Conservation (phyloP, 257 asterid species). For the Avicennia marina region DNA sequence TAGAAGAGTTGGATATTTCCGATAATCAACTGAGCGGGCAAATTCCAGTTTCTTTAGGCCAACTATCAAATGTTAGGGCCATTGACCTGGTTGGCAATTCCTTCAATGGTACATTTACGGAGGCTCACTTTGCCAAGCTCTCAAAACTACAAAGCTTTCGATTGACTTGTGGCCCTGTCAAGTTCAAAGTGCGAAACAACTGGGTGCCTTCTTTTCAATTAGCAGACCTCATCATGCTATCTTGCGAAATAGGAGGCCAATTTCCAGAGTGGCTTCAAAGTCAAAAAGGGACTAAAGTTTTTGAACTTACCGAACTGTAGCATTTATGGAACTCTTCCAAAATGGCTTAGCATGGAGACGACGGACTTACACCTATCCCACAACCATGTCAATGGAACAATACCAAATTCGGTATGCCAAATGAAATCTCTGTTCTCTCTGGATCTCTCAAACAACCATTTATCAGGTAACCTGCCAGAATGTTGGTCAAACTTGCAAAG, state of each 20-base stretch:
- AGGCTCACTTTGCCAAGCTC: constrained; percentile 9
- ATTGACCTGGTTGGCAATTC: not conserved
- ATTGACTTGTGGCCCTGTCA: not conserved
- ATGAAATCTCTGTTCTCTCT: not conserved
- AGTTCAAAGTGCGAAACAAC: not conserved
- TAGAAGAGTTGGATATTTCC: not conserved
- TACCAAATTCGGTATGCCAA: not conserved
- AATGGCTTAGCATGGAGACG: not conserved
- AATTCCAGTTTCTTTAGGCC: not conserved
- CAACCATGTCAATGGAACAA: not conserved
- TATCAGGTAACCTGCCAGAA: not conserved
- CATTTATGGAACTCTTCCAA: constrained; percentile 2
- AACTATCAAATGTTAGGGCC: not conserved
- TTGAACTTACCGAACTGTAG: not conserved
- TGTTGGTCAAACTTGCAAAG: not conserved
- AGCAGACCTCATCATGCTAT: not conserved
- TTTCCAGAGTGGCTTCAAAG: constrained; percentile 7
- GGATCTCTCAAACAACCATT: constrained; percentile 4
- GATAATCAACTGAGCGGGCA: not conserved
- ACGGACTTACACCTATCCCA: not conserved
- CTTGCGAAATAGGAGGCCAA: constrained; percentile 3
- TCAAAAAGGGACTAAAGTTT: not conserved
- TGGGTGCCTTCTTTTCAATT: constrained; percentile 13
- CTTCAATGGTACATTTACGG: not conserved
- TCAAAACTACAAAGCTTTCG: not conserved